These are phyloP conservation scores for Phytophthora constricta DNA, from an alignment of 352 stramenopile genomes.

Conservation along the genomic window DNA sequence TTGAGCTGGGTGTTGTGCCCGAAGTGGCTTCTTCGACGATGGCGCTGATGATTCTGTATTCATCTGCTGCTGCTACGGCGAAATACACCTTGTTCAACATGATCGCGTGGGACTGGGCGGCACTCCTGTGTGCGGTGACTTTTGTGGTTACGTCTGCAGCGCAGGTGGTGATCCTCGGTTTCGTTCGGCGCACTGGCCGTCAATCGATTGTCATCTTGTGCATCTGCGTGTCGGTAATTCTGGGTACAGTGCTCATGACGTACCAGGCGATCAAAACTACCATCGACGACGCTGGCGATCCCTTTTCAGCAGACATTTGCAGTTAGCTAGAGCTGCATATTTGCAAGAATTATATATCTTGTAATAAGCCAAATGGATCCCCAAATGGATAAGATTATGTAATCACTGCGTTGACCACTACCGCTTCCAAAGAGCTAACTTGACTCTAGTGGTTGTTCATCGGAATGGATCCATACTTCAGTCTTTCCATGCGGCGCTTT, in stretches of 20 bases:
- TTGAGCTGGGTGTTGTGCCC: constrained; percentile 62
- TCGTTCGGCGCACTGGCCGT: constrained; percentile 47
- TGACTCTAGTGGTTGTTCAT: constrained; percentile 31
- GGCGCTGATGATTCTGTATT: constrained; percentile 61
- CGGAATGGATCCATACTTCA: constrained; percentile 35
- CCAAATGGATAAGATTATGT: too few relatives aligned
- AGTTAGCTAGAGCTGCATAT: constrained; percentile 7
- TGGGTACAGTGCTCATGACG: constrained; percentile 51
- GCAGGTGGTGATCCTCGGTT: constrained; percentile 55
- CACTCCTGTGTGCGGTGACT: constrained; percentile 39
- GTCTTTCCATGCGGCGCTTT: constrained; percentile 29
- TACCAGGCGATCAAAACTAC: constrained; percentile 55
- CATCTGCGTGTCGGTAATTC: constrained; percentile 43
- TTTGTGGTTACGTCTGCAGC: constrained; percentile 59
- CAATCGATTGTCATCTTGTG: constrained; percentile 65
- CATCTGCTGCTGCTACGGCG: constrained; percentile 43
- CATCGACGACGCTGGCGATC: constrained; percentile 43
- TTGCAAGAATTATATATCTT: not conserved
- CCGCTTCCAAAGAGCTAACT: too few relatives aligned
- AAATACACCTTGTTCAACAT: constrained; percentile 60
- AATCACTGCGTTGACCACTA: too few relatives aligned
- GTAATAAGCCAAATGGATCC: too few relatives aligned
- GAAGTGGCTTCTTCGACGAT: constrained; percentile 57
- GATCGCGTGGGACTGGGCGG: constrained; percentile 56
- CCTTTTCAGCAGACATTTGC: constrained; percentile 44